Evolutionary conservation across 495 filamentous ascomycete species (phyloP).

Genomic region (Glonium stellatum): DNA sequence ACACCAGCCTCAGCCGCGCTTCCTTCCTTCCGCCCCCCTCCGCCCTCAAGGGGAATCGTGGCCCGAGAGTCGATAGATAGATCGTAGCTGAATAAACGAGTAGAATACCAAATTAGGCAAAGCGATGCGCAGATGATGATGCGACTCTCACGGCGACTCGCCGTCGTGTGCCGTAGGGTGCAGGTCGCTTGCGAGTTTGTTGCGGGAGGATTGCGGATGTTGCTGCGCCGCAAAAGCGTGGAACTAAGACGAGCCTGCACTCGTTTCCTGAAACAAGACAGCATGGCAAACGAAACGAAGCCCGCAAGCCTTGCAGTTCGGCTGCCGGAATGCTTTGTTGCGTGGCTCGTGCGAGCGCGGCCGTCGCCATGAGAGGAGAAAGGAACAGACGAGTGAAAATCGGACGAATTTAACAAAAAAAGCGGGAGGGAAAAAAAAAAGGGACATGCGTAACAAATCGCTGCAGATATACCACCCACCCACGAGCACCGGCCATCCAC

Average conservation of each 20-base stretch:
- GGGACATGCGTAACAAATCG: slow-evolving; percentile 3
- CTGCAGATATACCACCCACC: slow-evolving; percentile 4
- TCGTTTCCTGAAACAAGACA: not conserved
- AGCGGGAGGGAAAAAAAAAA: not conserved
- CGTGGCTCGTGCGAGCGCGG: not conserved
- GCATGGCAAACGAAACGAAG: not conserved
- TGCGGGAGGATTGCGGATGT: not conserved
- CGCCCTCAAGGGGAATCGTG: not conserved
- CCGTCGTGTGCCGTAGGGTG: not conserved
- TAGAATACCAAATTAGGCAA: not conserved
- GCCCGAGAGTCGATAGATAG: not conserved
- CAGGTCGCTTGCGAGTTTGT: not conserved
- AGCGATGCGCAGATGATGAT: not conserved
- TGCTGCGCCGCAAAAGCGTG: too few species aligned
- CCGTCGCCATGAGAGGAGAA: not conserved
- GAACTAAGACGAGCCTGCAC: not conserved
- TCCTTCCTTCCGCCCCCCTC: too few species aligned
- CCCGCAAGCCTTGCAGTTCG: not conserved
- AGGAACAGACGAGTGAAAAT: not conserved
- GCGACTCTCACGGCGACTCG: not conserved
- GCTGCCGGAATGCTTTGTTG: slow-evolving; percentile 1
- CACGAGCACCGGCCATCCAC: not conserved
- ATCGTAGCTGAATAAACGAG: not conserved
- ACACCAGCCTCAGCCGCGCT: not conserved
- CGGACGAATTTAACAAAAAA: not conserved